Conservation (phyloP, 2,329 filamentous ascomycete species). For the Metarhizium rileyi region DNA sequence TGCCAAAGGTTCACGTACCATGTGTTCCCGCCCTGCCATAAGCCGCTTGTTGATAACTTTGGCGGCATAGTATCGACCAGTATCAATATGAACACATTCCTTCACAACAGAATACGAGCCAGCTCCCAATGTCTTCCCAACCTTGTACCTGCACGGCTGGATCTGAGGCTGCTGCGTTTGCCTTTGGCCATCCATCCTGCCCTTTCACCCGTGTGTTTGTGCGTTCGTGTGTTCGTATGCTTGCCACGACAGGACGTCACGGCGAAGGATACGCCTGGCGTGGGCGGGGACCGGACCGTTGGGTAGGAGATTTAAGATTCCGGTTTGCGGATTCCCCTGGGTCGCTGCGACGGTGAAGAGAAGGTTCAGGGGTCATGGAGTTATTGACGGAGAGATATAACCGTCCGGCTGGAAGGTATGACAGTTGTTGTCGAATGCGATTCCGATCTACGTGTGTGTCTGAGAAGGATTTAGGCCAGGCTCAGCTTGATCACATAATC, state of each 20-base stretch:
- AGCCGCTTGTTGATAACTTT: slow-evolving; percentile 99
- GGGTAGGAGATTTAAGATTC: background rate
- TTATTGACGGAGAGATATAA: background rate
- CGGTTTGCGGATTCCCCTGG: background rate
- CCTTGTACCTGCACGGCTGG: slow-evolving; percentile 96
- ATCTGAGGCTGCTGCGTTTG: slow-evolving; percentile 47
- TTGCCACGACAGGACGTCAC: background rate
- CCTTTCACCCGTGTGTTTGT: background rate
- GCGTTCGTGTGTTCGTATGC: too few relatives aligned
- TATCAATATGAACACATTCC: slow-evolving; percentile 97
- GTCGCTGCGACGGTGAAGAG: background rate
- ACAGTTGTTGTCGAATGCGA: background rate
- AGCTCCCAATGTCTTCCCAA: slow-evolving; percentile 91
- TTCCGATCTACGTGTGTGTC: too few relatives aligned
- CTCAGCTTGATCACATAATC: background rate
- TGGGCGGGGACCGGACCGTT: background rate
- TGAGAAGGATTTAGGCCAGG: background rate
- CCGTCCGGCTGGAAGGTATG: background rate
- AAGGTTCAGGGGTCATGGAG: background rate
- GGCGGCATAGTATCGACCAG: slow-evolving; percentile 92
- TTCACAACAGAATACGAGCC: slow-evolving; percentile 98
- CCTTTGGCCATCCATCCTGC: slow-evolving; percentile 17
- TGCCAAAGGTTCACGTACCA: slow-evolving; percentile 50
- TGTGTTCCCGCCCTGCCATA: slow-evolving; percentile 96
- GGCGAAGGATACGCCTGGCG: background rate